phyloP scores from a whole-genome alignment of 2,329 filamentous ascomycete species.

The Diplodia sapinea region DNA sequence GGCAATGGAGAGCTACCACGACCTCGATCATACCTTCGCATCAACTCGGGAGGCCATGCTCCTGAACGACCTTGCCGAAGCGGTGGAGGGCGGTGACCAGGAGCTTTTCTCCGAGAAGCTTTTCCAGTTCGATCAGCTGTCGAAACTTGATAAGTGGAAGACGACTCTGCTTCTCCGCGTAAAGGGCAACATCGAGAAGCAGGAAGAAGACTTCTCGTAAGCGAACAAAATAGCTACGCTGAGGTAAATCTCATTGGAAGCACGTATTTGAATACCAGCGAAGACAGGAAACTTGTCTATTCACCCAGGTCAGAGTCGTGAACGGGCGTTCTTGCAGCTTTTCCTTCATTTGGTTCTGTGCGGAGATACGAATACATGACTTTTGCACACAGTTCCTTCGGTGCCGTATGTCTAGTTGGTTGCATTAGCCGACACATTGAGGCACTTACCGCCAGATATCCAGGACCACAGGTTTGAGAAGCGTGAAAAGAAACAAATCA shows the following conservation, averaged over 20 bases:
- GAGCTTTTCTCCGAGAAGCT: conserved; percentile 82
- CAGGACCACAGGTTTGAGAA: background rate
- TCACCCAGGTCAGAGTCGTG: conserved; percentile 2
- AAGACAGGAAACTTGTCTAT: conserved; percentile 21
- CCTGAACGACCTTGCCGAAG: conserved; percentile 74
- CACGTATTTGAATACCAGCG: conserved; percentile 22
- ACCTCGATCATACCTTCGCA: conserved; percentile 66
- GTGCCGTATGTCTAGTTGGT: background rate
- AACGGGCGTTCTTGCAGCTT: conserved; percentile 12
- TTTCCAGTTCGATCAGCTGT: conserved; percentile 89
- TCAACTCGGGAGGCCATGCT: conserved; percentile 82
- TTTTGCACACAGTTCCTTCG: conserved; percentile 3
- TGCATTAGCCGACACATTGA: background rate
- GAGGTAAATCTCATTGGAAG: background rate
- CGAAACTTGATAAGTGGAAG: conserved; percentile 97
- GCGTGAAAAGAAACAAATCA: too few relatives aligned
- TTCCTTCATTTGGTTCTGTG: background rate
- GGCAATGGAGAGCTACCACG: conserved; percentile 80
- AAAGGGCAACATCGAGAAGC: conserved; percentile 80
- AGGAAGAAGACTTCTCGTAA: conserved; percentile 71
- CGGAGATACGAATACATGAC: conserved; percentile 18
- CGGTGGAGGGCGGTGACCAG: conserved; percentile 77
- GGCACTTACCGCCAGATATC: background rate
- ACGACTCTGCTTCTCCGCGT: conserved; percentile 80
- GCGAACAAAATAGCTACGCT: background rate